These are phyloP conservation scores for Wickerhamiella musiphila DNA, from an alignment of 805 yeast species.

Conservation along the genomic window DNA sequence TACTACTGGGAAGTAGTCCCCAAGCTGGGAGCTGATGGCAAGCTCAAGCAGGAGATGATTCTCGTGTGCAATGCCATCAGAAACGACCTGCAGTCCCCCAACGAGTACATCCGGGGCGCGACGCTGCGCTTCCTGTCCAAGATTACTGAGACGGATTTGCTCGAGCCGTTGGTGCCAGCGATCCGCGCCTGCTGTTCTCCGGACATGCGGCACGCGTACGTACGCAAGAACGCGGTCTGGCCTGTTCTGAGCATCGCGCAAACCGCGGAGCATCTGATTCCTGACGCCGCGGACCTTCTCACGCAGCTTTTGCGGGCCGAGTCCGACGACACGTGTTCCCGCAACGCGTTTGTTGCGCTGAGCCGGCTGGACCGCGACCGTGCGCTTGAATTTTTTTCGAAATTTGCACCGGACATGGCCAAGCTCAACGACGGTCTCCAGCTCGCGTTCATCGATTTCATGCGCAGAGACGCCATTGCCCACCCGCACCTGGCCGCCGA, in stretches of 20 bases:
- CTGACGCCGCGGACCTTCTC: constrained; percentile 87
- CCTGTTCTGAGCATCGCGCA: constrained; percentile 70
- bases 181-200: constrained; percentile 79
- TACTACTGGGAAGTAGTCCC: constrained; percentile 98
- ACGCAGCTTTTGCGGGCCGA: constrained; percentile 59
- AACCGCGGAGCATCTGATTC: constrained; percentile 73
- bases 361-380: constrained; percentile 69
- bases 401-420: constrained; percentile 40
- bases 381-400: constrained; percentile 68
- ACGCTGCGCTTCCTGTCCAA: constrained; percentile 84
- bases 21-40: constrained; percentile 72
- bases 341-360: constrained; percentile 86
- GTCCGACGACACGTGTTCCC: constrained; percentile 81
- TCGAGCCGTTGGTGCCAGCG: constrained; percentile 90
- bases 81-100: constrained; percentile 94
- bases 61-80: constrained; percentile 95
- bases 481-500: constrained; percentile 49
- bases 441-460: constrained; percentile 78
- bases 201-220: constrained; percentile 95
- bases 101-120: constrained; percentile 91
- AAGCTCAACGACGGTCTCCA: constrained; percentile 70
- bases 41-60: constrained; percentile 95
- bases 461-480: constrained; percentile 58
- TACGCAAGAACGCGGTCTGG: constrained; percentile 89
- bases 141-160: constrained; percentile 77